Percentiles rank a stretch among this genome's conserved stretches.
phyloP scores from a whole-genome alignment of 1,284 basidiomycete genomes.

The Rugosomyces carneus region DNA sequence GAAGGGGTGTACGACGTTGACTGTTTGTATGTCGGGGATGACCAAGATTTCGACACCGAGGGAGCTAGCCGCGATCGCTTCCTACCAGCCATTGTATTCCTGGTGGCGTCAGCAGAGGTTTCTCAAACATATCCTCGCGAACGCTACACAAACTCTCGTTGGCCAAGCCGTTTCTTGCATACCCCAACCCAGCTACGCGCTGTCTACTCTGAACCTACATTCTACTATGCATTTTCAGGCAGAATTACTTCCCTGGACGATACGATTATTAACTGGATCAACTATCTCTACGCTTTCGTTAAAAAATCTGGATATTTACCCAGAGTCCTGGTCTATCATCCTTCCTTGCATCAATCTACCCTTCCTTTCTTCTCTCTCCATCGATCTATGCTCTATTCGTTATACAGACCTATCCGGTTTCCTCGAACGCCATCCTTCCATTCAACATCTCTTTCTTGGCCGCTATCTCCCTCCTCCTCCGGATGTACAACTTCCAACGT shows the following conservation, averaged over 20 bases:
- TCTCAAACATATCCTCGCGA: background rate
- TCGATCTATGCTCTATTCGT: constrained; percentile 18
- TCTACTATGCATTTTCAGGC: constrained; percentile 22
- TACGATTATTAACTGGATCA: constrained; percentile 19
- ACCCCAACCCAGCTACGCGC: background rate
- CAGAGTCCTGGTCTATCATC: constrained; percentile 16
- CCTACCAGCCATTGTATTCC: background rate
- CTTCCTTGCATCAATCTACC: constrained; percentile 18
- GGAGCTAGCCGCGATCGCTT: background rate
- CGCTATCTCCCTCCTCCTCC: constrained; percentile 10
- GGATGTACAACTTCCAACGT: background rate
- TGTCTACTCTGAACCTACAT: constrained; percentile 20
- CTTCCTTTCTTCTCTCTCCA: constrained; percentile 15
- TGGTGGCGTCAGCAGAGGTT: background rate
- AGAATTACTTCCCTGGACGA: constrained; percentile 20
- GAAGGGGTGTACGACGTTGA: constrained; percentile 14
- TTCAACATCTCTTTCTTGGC: constrained; percentile 18
- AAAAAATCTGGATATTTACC: constrained; percentile 16
- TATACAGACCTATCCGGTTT: constrained; percentile 17
- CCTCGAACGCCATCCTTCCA: constrained; percentile 18
- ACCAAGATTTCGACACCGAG: constrained; percentile 5
- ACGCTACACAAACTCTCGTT: background rate
- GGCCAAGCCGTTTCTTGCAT: too few relatives aligned
- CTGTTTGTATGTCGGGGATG: constrained; percentile 13
- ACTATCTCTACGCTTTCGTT: constrained; percentile 22